A percentile compares a stretch with the other conserved stretches of the same genome.
Evolutionary conservation across 768 basidiomycete genomes (phyloP).

Genomic region (Roridomyces roridus): DNA sequence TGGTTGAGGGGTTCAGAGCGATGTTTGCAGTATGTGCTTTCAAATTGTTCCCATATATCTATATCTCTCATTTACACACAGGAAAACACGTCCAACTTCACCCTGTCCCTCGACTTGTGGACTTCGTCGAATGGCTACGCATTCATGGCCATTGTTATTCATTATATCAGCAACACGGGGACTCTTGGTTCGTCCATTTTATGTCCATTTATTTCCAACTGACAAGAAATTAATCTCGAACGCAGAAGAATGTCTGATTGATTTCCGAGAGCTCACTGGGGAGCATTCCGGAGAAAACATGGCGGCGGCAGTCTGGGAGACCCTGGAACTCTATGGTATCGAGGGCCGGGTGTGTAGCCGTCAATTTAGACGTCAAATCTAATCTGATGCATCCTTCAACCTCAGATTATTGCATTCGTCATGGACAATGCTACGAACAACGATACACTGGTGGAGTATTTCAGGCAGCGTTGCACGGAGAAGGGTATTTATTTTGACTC

Average conservation of each 20-base stretch:
- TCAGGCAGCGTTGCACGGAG: constrained; percentile 21
- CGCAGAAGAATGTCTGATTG: constrained; percentile 33
- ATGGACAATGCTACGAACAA: constrained; percentile 43
- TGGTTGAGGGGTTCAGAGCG: not conserved
- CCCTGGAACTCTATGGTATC: constrained; percentile 32
- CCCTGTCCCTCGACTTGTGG: constrained; percentile 35
- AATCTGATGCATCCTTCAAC: too few species aligned
- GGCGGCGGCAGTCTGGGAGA: constrained; percentile 39
- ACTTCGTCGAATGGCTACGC: constrained; percentile 36
- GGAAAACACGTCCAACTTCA: not conserved
- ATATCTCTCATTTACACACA: not conserved
- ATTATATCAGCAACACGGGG: constrained; percentile 32
- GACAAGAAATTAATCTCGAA: too few species aligned
- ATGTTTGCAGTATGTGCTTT: not conserved
- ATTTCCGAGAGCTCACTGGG: constrained; percentile 40
- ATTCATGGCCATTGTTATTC: constrained; percentile 35
- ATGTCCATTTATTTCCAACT: not conserved
- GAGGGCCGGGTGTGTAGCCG: constrained; percentile 21
- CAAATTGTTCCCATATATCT: too few species aligned
- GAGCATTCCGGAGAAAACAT: constrained; percentile 40
- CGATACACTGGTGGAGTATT: constrained; percentile 33
- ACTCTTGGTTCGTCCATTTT: constrained; percentile 23
- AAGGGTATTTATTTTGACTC: constrained; percentile 28
- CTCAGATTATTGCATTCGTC: constrained; percentile 31
- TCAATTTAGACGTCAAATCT: too few species aligned